Evolutionary conservation across 2,329 filamentous ascomycete genomes (phyloP), one percentile per base, ranked within the genome.

Genomic region (Trematosphaeria pertusa): DNA sequence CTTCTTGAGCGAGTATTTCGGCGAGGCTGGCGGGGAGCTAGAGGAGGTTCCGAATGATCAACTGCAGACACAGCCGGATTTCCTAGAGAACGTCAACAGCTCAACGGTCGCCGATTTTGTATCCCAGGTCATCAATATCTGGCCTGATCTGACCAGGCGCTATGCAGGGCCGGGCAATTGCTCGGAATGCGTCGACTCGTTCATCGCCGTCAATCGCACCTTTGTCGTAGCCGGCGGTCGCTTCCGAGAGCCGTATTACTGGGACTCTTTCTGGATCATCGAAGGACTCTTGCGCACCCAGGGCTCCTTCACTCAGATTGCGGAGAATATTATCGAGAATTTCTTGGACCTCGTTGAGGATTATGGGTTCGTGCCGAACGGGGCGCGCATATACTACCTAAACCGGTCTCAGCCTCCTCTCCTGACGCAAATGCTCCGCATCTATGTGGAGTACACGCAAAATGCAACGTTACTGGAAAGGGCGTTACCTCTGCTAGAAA

Each of bases 171-270:
- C 61, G 20, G 44, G 47, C 18, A 69, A 70, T 28, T 87, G 85
- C 73, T 73, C 76, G 7, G 77, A 77, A 24, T 88, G 85, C 51
- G 83, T 84, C 24, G 79, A 79, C 58, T 87, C 84, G 63, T 87
- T 86, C 69, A 82, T 88, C 45, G 82, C 84, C 5, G 64, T 88
- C 48, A 86, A 86, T 59, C 81, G 83, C 46, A 85, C 84, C 3
- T 88, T 88, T 59, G 84, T 88, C n/a, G 80, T 88, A 12, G 85
- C 85, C 3, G 85, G 85, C 10, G 85, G 86, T n/a, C 82, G 86
- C 21, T 88, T 88, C 74, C 77, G 85, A 24, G 86, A 88, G 68
- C 79, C 83, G 1, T 88, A 88, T 63, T 88, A 88, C 67, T 88
- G 85, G 85, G 85, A 88, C 65, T 85, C 83, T 22, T 87, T 81